These are phyloP conservation scores for Aspergillus hortae DNA, from an alignment of 2,329 filamentous ascomycete genomes.

Conservation along the genomic window DNA sequence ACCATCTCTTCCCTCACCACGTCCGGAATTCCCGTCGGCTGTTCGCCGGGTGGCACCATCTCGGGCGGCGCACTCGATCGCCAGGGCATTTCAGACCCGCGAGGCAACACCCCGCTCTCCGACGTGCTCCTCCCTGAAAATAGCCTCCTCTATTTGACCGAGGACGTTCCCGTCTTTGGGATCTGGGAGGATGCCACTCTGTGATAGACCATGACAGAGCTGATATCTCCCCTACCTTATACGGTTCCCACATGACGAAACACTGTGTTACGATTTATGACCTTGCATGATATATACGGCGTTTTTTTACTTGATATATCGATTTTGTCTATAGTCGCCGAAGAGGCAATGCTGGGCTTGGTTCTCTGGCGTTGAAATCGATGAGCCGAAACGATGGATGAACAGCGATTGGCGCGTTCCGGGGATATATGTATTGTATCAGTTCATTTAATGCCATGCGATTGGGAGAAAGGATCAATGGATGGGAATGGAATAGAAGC, in stretches of 20 bases:
- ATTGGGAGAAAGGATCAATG: background rate
- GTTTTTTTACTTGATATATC: background rate
- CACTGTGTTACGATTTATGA: background rate
- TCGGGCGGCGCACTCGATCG: slow-evolving; percentile 13
- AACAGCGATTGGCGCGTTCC: background rate
- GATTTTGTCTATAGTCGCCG: background rate
- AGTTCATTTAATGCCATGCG: background rate
- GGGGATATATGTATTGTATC: background rate
- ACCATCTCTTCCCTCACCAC: slow-evolving; percentile 32
- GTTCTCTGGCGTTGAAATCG: background rate
- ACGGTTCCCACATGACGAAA: no score
- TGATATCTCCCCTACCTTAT: no score
- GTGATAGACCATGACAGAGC: background rate
- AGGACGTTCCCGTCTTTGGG: slow-evolving; percentile 31
- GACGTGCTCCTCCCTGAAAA: slow-evolving; percentile 32
- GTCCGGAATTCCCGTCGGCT: slow-evolving; percentile 30
- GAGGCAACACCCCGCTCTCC: slow-evolving; percentile 29
- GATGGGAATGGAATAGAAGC: background rate
- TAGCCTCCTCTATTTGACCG: slow-evolving; percentile 32
- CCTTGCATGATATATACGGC: background rate
- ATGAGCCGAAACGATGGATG: background rate
- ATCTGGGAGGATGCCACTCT: slow-evolving; percentile 27
- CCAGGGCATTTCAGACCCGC: slow-evolving; percentile 9
- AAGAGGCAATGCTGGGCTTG: no score
- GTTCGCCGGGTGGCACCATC: slow-evolving; percentile 28